phyloP scores from a whole-genome alignment of 2,329 filamentous ascomycete genomes.

The Fusarium redolens region DNA sequence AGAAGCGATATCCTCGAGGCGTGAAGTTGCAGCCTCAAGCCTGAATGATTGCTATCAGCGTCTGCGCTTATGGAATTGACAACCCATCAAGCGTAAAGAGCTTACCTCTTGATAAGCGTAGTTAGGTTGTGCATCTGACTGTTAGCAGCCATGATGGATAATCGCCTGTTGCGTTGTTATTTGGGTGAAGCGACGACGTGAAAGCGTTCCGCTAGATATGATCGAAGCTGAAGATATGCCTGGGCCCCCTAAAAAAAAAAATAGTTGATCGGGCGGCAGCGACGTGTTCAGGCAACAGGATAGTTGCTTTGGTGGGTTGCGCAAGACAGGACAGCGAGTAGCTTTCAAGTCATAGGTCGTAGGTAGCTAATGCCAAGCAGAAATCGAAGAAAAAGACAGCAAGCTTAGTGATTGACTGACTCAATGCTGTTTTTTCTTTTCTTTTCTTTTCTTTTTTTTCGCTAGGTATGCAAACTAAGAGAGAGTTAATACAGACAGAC shows the following conservation, averaged over 20 bases:
- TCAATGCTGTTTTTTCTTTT: neutral
- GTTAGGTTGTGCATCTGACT: conserved; percentile 96
- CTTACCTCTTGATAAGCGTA: conserved; percentile 96
- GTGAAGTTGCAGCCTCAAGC: conserved; percentile 95
- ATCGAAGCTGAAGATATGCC: neutral
- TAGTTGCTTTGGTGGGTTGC: conserved; percentile 21
- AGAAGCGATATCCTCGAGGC: conserved; percentile 94
- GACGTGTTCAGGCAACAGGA: conserved; percentile 27
- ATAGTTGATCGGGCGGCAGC: neutral
- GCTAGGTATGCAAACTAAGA: neutral
- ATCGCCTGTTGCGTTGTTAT: neutral
- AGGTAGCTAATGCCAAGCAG: neutral
- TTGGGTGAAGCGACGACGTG: neutral
- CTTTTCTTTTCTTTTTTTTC: neutral
- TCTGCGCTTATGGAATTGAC: neutral
- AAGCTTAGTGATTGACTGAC: neutral
- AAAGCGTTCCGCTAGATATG: neutral
- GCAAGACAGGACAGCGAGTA: conserved; percentile 8
- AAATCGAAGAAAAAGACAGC: neutral
- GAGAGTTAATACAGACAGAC: neutral
- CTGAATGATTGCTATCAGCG: conserved; percentile 69
- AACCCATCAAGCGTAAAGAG: neutral
- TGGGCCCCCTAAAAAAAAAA: neutral
- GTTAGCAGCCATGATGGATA: conserved; percentile 71
- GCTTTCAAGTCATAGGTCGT: neutral